Conservation (phyloP, 176 grass and related monocot species). For the Chrysopogon serrulatus region DNA sequence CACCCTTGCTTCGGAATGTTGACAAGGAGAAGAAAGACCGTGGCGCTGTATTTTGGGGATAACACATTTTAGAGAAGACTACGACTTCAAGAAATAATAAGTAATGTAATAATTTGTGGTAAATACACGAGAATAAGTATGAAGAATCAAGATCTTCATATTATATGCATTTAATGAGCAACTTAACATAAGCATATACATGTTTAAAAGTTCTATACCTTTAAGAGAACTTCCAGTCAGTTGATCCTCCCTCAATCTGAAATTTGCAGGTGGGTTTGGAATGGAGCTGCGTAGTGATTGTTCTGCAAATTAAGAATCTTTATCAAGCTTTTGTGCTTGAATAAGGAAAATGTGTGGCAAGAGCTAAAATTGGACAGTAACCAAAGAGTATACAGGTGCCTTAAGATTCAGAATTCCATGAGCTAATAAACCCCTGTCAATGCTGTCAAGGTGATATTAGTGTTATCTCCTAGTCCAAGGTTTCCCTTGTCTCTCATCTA, state of each 20-base stretch:
- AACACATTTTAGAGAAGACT: constrained; percentile 24
- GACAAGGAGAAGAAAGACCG: constrained; percentile 94
- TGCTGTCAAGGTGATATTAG: neutral
- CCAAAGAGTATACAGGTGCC: neutral
- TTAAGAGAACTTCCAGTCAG: constrained; percentile 81
- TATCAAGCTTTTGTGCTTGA: constrained; percentile 11
- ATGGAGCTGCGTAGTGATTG: constrained; percentile 81
- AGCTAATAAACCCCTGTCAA: neutral
- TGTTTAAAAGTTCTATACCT: constrained; percentile 42
- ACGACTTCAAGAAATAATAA: constrained; percentile 6
- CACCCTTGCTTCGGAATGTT: constrained; percentile 87
- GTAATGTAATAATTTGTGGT: constrained; percentile 1
- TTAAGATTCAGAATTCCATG: constrained; percentile 11
- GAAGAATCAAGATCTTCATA: neutral
- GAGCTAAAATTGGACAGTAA: constrained; percentile 7
- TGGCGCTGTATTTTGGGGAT: constrained; percentile 57
- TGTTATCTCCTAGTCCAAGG: neutral
- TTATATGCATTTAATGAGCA: constrained; percentile 15
- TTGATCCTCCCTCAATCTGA: constrained; percentile 89
- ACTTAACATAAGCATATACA: constrained; percentile 10
- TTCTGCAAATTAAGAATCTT: constrained; percentile 60
- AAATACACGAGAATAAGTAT: neutral
- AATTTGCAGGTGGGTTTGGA: constrained; percentile 75
- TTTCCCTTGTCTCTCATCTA: neutral
- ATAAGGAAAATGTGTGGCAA: neutral